Evolutionary conservation across 106 monocot species (phyloP).

Genomic region (Dendrobium catenatum): DNA sequence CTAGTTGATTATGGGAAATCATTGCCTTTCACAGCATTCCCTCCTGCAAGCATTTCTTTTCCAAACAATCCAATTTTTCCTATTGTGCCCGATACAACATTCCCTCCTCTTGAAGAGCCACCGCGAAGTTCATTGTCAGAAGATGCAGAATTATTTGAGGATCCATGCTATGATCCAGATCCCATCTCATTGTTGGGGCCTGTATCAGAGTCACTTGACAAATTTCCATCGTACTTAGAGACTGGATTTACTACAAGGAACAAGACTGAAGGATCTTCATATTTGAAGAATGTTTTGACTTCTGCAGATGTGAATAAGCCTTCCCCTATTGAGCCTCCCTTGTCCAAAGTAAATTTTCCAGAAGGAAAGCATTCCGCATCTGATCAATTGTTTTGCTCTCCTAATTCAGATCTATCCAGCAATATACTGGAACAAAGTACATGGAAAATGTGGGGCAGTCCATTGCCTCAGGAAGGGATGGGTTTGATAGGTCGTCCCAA

Average conservation of each 20-base stretch:
- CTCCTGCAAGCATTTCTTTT: constrained; percentile 14
- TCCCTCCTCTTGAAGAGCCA: constrained; percentile 29
- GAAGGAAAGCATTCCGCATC: constrained; percentile 33
- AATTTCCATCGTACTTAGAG: constrained; percentile 51
- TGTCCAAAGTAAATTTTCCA: constrained; percentile 34
- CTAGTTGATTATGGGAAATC: constrained; percentile 21
- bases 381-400: constrained; percentile 15
- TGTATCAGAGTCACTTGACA: constrained; percentile 64
- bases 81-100: constrained; percentile 11
- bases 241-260: constrained; percentile 37
- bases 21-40: constrained; percentile 17
- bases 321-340: constrained; percentile 80
- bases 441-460: constrained; percentile 88
- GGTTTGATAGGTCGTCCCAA: constrained; percentile 47
- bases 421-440: constrained; percentile 38
- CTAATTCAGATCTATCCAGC: constrained; percentile 22
- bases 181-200: constrained; percentile 56
- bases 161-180: constrained; percentile 78
- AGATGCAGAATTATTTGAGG: constrained; percentile 74
- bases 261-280: constrained; percentile 21
- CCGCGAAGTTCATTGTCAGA: constrained; percentile 27
- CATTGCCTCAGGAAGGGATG: constrained; percentile 49
- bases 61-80: constrained; percentile 8
- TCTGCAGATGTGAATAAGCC: constrained; percentile 40
- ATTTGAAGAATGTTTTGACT: constrained; percentile 24